A percentile compares a stretch with the other conserved stretches of the same genome.
Evolutionary conservation across 441 rosid genomes (phyloP).

Genomic region (Cnidoscolus chayamansa): DNA sequence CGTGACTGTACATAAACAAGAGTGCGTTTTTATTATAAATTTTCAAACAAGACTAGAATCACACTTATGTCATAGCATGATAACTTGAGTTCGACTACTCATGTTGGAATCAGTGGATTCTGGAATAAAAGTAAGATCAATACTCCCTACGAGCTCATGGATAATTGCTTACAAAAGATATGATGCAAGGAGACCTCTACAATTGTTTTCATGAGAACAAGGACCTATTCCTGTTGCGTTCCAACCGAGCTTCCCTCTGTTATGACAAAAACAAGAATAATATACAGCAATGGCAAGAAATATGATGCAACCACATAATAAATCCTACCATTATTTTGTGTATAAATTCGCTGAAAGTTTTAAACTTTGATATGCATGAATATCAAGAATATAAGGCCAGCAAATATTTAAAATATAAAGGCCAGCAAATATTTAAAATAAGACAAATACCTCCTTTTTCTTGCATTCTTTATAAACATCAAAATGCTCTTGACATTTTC

Average conservation of each 20-base stretch:
- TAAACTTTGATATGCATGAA: no score
- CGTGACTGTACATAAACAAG: no score
- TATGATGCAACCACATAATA: background rate
- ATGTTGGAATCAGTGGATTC: constrained; percentile 5
- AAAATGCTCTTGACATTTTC: constrained; percentile 90
- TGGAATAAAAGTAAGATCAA: background rate
- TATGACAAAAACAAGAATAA: constrained; percentile 15
- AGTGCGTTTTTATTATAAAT: no score
- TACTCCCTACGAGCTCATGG: constrained; percentile 7
- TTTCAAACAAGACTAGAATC: no score
- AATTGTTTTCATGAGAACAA: constrained; percentile 53
- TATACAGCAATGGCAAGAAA: background rate
- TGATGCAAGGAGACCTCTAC: background rate
- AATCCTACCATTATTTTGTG: no score
- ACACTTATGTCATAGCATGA: background rate
- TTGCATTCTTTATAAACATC: constrained; percentile 94
- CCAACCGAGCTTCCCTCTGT: constrained; percentile 94
- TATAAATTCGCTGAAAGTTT: background rate
- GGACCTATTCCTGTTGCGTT: constrained; percentile 74
- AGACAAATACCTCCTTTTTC: constrained; percentile 71
- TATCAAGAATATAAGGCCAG: background rate
- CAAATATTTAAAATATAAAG: background rate
- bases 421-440: background rate
- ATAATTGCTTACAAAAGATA: background rate
- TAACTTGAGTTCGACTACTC: background rate